Evolutionary conservation across 305 asterid genomes (phyloP), one percentile per base, ranked within the genome.

Genomic region (Fraxinus sp.): DNA sequence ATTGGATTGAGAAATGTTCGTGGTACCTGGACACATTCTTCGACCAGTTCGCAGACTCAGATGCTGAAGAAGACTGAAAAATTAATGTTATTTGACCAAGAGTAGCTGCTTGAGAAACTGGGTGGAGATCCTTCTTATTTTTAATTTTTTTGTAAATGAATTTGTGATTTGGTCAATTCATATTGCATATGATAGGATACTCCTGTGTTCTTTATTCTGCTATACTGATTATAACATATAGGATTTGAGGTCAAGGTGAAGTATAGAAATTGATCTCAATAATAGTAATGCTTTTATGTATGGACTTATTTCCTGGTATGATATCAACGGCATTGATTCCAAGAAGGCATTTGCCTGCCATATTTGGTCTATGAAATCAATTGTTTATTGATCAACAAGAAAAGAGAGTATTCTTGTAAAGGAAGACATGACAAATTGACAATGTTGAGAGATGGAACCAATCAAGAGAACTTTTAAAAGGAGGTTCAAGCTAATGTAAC

Each of bases 1-100:
- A 84, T 39, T 90, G 88, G 91, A 86, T 82, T 35, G 97, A 91
- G 41, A 89, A 79, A 78, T 85, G 83, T 86, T 84, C 92, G 0
- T 88, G 88, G 87, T 88, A 90, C 79, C 93, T 88, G 16, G 87
- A 89, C 41, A 73, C 84, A 5, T 93, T 90, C 89, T 93, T 93
- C 8, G 91, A 89, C 79, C 84, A 81, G 62, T 83, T 84, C 76
- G 93, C 90, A 18, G 91, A 89, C 22, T 79, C 91, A 44, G 85
- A 86, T 35, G 20, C 44, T n/a, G 92, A 84, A 66, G 87, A 85
- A 28, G 86, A 74, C 9, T n/a, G 88, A 79, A 39, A 86, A 85
- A 16, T 46, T 73, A 24, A 35, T 44, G 44, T 77, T 59, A 20
- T 59, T 20, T 18, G 30, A 22, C 30, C 13, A 66, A 10, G 74